Evolutionary conservation across 2,329 filamentous ascomycete genomes (phyloP).

Genomic region (Paracorniculantispora psalliotae): DNA sequence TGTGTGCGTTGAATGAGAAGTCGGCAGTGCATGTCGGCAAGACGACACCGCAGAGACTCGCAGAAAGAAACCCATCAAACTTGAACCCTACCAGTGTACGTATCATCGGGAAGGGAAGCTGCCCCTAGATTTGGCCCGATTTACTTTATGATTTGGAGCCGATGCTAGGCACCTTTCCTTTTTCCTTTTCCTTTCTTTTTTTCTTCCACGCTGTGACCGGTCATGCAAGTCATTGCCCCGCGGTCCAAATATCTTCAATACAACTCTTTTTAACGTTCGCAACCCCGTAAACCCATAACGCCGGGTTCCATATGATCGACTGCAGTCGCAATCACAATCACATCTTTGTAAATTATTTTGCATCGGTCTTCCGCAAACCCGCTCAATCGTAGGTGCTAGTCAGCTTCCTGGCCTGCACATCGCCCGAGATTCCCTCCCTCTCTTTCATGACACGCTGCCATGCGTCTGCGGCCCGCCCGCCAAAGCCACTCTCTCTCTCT

Average conservation of each 20-base stretch:
- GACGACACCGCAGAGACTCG: background rate
- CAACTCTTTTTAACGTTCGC: too few relatives aligned
- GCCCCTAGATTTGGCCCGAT: constrained; percentile 1
- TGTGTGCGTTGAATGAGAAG: too few relatives aligned
- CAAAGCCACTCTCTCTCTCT: background rate
- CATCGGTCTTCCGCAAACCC: too few relatives aligned
- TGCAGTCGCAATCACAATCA: background rate
- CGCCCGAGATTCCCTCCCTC: background rate
- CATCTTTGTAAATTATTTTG: too few relatives aligned
- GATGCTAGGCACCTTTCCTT: background rate
- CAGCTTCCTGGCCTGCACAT: background rate
- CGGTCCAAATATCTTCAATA: too few relatives aligned
- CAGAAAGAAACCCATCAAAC: background rate
- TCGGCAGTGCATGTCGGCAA: background rate
- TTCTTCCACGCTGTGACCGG: background rate
- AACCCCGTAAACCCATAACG: background rate
- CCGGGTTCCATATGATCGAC: background rate
- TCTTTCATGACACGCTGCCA: background rate
- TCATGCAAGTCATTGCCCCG: background rate
- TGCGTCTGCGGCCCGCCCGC: background rate
- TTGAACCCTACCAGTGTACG: too few relatives aligned
- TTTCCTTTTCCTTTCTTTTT: background rate
- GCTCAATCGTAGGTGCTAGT: too few relatives aligned
- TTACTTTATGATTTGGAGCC: constrained; percentile 6
- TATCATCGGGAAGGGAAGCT: too few relatives aligned